phyloP scores from a whole-genome alignment of 2,329 filamentous ascomycete species.

The Alternaria sp. region DNA sequence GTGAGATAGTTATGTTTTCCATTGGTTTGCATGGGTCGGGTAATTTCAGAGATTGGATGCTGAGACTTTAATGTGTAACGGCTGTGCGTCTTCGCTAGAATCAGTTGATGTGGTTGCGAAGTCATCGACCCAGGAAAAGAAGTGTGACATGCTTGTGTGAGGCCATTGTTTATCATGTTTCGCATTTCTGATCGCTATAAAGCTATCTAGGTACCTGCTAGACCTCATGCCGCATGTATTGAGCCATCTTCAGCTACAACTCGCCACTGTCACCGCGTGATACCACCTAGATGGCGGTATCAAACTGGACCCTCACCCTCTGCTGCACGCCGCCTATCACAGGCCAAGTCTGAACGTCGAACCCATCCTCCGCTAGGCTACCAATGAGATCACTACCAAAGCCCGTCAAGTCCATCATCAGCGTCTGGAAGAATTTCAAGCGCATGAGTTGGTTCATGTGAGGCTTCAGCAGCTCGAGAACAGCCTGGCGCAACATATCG shows the following conservation, averaged over 20 bases:
- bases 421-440: constrained; percentile 19
- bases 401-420: constrained; percentile 17
- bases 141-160: too few relatives aligned
- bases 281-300: neutral
- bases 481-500: constrained; percentile 22
- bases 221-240: neutral
- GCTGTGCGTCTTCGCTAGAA: too few relatives aligned
- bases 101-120: too few relatives aligned
- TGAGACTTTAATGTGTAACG: too few relatives aligned
- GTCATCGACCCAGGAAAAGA: too few relatives aligned
- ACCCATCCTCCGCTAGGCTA: constrained; percentile 26
- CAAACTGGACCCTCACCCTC: constrained; percentile 3
- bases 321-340: neutral
- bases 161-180: neutral
- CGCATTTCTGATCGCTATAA: neutral
- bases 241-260: neutral
- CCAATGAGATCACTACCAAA: constrained; percentile 24
- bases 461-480: constrained; percentile 25
- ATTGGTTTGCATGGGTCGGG: too few relatives aligned
- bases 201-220: neutral
- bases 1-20: too few relatives aligned
- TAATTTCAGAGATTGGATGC: too few relatives aligned
- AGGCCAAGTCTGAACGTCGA: constrained; percentile 20
- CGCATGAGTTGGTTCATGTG: constrained; percentile 16
- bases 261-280: too few relatives aligned